These are phyloP conservation scores for Ceratobasidium theobromae DNA, from an alignment of 1,284 basidiomycete species.

Conservation along the genomic window DNA sequence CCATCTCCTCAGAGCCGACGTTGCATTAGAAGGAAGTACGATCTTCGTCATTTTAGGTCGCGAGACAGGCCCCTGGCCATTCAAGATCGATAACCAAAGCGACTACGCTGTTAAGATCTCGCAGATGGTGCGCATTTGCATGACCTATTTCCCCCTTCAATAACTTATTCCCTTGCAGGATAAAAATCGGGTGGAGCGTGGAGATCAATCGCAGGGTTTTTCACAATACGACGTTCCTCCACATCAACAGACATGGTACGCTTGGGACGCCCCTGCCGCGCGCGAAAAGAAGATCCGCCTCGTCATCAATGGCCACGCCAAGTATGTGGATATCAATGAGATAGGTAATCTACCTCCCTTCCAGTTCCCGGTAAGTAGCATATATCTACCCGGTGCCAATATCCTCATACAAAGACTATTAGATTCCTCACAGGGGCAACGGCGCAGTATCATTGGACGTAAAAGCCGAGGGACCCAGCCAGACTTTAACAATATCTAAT, in stretches of 20 bases:
- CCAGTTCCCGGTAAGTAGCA: conserved; percentile 66
- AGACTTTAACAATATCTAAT: conserved; percentile 84
- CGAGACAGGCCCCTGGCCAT: conserved; percentile 83
- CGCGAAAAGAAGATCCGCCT: conserved; percentile 81
- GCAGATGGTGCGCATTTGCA: conserved; percentile 63
- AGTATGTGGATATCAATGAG: conserved; percentile 90
- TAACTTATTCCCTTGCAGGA: conserved; percentile 49
- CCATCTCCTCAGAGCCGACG: conserved; percentile 77
- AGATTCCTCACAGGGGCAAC: conserved; percentile 56
- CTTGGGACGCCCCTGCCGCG: conserved; percentile 94
- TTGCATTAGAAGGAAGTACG: conserved; percentile 83
- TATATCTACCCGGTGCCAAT: background rate
- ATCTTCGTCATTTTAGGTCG: conserved; percentile 81
- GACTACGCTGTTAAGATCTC: conserved; percentile 70
- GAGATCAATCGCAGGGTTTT: conserved; percentile 45
- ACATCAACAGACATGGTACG: conserved; percentile 66
- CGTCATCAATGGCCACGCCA: conserved; percentile 62
- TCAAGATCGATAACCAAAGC: conserved; percentile 88
- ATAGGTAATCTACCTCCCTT: conserved; percentile 93
- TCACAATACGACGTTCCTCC: conserved; percentile 56
- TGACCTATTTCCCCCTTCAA: background rate
- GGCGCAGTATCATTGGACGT: conserved; percentile 87
- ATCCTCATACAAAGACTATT: background rate
- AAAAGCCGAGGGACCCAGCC: conserved; percentile 84
- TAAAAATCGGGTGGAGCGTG: conserved; percentile 48